phyloP scores from a whole-genome alignment of 306 rosid genomes.

The Pyrus communis region DNA sequence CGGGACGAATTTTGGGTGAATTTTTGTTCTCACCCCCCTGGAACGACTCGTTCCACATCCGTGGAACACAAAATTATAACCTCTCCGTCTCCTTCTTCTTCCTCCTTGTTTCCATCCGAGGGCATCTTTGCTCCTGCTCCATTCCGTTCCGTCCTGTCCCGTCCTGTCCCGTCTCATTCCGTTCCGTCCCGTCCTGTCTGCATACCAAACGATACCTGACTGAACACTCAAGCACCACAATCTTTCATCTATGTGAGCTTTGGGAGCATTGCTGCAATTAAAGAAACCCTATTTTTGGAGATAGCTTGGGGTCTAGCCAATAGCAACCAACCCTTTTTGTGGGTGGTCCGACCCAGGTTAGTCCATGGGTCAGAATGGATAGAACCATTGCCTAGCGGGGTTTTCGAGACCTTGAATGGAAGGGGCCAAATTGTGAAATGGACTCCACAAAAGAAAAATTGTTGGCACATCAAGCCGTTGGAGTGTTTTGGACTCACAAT shows the following conservation, averaged over 20 bases:
- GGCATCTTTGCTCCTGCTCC: too few species aligned
- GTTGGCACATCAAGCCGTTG: slow-evolving; percentile 33
- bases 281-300: slow-evolving; percentile 30
- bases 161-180: too few species aligned
- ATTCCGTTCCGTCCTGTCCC: too few species aligned
- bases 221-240: slow-evolving; percentile 20
- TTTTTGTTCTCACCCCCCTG: too few species aligned
- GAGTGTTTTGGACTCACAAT: slow-evolving; percentile 52
- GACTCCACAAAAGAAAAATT: slow-evolving; percentile 55
- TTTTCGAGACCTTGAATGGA: slow-evolving; percentile 23
- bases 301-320: slow-evolving; percentile 52
- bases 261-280: slow-evolving; percentile 34
- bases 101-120: too few species aligned
- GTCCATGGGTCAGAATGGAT: slow-evolving; percentile 29
- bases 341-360: slow-evolving; percentile 41
- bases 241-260: slow-evolving; percentile 55
- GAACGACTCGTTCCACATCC: too few species aligned
- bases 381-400: slow-evolving; percentile 35
- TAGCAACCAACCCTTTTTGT: slow-evolving; percentile 40
- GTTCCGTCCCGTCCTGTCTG: too few species aligned
- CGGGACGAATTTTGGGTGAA: too few species aligned
- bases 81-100: too few species aligned
- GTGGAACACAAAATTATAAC: too few species aligned
- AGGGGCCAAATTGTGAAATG: slow-evolving; percentile 42
- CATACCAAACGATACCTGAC: too few species aligned